Base-by-base conservation (phyloP, 2,329 filamentous ascomycete species). In the Ophiostoma ulmi region DNA sequence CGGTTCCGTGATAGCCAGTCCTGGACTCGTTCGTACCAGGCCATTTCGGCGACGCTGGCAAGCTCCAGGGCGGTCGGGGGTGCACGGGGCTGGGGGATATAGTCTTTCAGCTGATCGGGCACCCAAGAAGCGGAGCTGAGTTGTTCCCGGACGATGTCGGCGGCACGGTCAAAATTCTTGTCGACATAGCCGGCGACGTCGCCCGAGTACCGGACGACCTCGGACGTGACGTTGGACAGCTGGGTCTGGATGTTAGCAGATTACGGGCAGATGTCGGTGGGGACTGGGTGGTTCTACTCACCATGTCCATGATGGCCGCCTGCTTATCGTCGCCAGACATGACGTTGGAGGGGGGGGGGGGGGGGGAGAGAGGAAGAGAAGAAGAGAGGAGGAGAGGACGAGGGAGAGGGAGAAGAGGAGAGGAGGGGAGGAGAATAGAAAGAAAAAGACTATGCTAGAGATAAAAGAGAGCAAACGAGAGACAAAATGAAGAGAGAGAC, bases 141-240 rank as follows among this genome's bases (percentile, higher is more conserved):
- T 5, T 85, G 85, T 73, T 93, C 89, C 77, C 91, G 88, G 66
- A 97, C 83, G 52, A 86, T 83, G 48, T 85, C 83, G 70, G 93
- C 91, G 64, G 92, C 88, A 72, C 86, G 84, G 76, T 97, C 92
- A 79, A 97, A 90, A 77, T 93, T 88, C 72, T 86, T 85, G 80
- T 97, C 92, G 78, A 97, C 87, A 75, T 90, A 90, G 74, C 93
- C 90, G 78, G 92, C 92, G 73, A 94, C 85, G 69, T 91, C 86
- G 75, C 85, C 83, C 20, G 90, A 89, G 79, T 93, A 93, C 74
- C 84, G 84, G 73, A 86, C 87, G 78, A 94, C 84, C 76, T 94
- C 88, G 80, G 87, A 80, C 72, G 84, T 82, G 71, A 87, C 79
- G 74, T 81, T 83, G 73, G 83, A 83, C 74, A 88, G 79, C 85